A percentile compares a stretch with the other conserved stretches of the same genome.
phyloP scores from a whole-genome alignment of 306 rosid genomes.

The Boehmeria nivea region DNA sequence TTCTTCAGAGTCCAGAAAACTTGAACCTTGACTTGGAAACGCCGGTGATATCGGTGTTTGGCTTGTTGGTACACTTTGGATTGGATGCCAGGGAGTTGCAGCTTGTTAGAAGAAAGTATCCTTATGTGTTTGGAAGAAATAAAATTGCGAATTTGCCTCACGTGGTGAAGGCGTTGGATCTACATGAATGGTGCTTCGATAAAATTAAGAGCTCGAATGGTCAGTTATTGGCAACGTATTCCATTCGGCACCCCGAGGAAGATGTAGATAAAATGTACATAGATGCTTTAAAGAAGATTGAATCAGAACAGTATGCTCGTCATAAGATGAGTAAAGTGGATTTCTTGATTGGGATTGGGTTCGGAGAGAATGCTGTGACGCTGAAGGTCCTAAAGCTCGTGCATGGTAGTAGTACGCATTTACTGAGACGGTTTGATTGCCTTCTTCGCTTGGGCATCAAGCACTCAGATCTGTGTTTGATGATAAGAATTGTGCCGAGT shows the following conservation, averaged over 20 bases:
- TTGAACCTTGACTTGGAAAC: constrained; percentile 46
- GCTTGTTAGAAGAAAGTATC: constrained; percentile 30
- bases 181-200: constrained; percentile 57
- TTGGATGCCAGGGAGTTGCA: constrained; percentile 28
- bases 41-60: constrained; percentile 40
- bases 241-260: constrained; percentile 31
- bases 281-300: constrained; percentile 23
- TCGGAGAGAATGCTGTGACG: not conserved
- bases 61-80: constrained; percentile 56
- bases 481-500: not conserved
- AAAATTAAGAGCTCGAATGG: constrained; percentile 45
- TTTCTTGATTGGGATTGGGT: not conserved
- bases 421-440: not conserved
- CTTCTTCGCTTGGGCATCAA: not conserved
- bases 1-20: constrained; percentile 42
- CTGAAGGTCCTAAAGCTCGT: not conserved
- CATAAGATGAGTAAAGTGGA: not conserved
- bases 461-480: not conserved
- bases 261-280: constrained; percentile 30
- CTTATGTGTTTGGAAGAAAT: constrained; percentile 54
- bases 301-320: not conserved
- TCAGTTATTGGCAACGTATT: constrained; percentile 27
- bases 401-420: not conserved
- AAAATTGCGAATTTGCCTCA: constrained; percentile 60
- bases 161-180: constrained; percentile 60